Percentiles rank a stretch among this genome's conserved stretches.
phyloP scores from a whole-genome alignment of 2,329 filamentous ascomycete genomes.

The Ophiocordyceps camponoti-leonardi region DNA sequence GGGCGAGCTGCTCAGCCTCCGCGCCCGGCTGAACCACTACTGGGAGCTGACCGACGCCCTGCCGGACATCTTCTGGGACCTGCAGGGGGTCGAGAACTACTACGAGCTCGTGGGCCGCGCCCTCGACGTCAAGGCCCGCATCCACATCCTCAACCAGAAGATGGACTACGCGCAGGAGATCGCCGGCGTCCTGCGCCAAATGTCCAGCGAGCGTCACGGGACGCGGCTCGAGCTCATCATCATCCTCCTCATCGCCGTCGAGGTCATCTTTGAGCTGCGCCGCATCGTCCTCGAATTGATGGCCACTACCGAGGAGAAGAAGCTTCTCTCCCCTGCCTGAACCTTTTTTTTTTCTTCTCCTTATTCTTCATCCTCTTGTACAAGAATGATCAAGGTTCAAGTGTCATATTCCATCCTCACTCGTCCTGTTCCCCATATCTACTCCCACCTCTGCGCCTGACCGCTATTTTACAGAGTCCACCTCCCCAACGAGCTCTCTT shows the following conservation, averaged over 20 bases:
- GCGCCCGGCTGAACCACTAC: constrained; percentile 90
- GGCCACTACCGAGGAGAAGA: not conserved
- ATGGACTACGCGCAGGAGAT: constrained; percentile 98
- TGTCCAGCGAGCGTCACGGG: constrained; percentile 79
- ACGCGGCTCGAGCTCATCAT: constrained; percentile 88
- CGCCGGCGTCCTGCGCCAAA: constrained; percentile 71
- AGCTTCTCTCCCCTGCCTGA: not conserved
- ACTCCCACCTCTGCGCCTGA: no score
- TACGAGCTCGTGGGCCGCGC: constrained; percentile 87
- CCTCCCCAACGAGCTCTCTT: no score
- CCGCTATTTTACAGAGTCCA: no score
- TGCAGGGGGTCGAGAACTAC: constrained; percentile 72
- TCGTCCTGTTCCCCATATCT: no score
- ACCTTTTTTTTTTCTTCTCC: not conserved
- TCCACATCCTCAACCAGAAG: constrained; percentile 85
- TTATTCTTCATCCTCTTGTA: not conserved
- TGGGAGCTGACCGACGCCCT: constrained; percentile 90
- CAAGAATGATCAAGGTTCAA: no score
- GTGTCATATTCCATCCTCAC: no score
- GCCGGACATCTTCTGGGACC: constrained; percentile 96
- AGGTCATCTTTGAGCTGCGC: constrained; percentile 75
- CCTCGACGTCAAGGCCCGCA: constrained; percentile 79
- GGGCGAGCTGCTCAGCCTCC: constrained; percentile 73
- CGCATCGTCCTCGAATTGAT: constrained; percentile 24
- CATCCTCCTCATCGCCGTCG: constrained; percentile 80